phyloP scores from a whole-genome alignment of 148 eudicot species.

The Arbutus unedo region DNA sequence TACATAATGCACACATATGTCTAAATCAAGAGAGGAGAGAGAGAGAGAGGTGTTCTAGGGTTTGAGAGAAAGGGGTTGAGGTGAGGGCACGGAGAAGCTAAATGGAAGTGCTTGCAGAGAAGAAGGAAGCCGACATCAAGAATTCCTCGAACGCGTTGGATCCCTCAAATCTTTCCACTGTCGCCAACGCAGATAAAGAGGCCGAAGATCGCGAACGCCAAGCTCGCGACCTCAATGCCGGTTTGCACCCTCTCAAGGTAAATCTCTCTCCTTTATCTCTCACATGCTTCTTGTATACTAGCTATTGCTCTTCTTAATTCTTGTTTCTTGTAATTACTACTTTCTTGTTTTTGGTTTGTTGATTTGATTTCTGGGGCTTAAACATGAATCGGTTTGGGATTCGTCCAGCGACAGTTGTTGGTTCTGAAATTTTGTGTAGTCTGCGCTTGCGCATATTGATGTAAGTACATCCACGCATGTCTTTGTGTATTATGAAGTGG shows the following conservation, averaged over 20 bases:
- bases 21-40: not conserved
- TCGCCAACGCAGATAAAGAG: conserved; percentile 27
- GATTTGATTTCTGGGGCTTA: not conserved
- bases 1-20: too few species aligned
- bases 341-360: not conserved
- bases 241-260: conserved; percentile 86
- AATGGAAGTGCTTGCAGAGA: conserved; percentile 4
- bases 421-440: not conserved
- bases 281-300: not conserved
- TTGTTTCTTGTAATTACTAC: not conserved
- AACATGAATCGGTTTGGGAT: not conserved
- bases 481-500: not conserved
- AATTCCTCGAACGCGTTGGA: not conserved
- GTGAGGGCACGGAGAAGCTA: not conserved
- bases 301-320: not conserved
- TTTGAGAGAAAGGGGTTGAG: not conserved
- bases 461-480: not conserved
- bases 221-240: conserved; percentile 76
- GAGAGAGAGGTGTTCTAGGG: not conserved
- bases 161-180: conserved; percentile 6
- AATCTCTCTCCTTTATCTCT: not conserved
- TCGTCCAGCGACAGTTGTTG: not conserved
- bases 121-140: not conserved
- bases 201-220: conserved; percentile 68
- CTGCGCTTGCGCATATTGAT: not conserved